Conservation (phyloP, 768 basidiomycete genomes). For the Lactarius pseudohatsudake region DNA sequence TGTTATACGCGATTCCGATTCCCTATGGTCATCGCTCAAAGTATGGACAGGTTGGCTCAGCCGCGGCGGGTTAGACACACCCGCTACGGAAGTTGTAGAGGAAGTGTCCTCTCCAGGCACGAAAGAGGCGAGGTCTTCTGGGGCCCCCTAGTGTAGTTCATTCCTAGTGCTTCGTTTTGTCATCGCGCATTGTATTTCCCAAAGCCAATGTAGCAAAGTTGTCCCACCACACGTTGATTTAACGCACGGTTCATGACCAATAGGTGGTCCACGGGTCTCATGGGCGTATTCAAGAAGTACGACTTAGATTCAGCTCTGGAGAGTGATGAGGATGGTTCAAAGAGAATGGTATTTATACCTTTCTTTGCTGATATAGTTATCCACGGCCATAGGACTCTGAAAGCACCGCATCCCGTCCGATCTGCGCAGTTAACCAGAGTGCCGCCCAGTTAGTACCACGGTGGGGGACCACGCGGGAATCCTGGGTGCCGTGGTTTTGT, state of each 20-base stretch:
- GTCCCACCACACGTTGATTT: background rate
- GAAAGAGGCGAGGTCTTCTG: constrained; percentile 3
- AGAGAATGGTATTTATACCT: background rate
- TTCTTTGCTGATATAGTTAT: constrained; percentile 16
- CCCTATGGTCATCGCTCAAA: background rate
- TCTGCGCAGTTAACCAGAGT: constrained; percentile 65
- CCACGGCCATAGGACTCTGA: constrained; percentile 40
- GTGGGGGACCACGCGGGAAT: constrained; percentile 64
- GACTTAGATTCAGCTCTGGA: background rate
- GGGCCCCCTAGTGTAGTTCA: background rate
- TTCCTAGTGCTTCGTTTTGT: background rate
- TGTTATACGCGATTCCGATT: background rate
- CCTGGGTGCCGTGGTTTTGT: constrained; percentile 45
- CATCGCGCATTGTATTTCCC: background rate
- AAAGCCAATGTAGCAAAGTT: constrained; percentile 10
- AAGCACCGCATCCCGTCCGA: constrained; percentile 58
- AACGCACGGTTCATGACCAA: background rate
- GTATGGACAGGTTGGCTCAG: constrained; percentile 23
- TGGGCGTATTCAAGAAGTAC: background rate
- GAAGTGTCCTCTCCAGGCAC: constrained; percentile 20
- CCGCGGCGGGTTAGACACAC: constrained; percentile 18
- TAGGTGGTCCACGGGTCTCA: background rate
- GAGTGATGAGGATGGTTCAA: background rate
- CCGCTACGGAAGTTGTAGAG: constrained; percentile 13
- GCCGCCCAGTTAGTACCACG: constrained; percentile 63